Base-by-base conservation (phyloP, 768 basidiomycete genomes). In the Mycena galericulata region DNA sequence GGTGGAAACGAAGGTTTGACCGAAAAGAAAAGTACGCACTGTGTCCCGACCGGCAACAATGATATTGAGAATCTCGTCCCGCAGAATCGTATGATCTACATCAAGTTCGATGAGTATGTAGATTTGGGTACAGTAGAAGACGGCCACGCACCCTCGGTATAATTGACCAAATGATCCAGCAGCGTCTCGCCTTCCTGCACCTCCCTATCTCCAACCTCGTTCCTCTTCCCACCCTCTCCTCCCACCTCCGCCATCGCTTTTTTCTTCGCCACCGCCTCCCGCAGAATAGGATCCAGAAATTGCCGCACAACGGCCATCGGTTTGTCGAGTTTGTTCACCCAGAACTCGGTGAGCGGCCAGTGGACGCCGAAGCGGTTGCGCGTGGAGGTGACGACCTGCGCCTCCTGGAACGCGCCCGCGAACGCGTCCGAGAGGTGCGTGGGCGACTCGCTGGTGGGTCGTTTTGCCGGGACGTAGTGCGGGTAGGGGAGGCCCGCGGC, bases 341-440 rank as follows among this genome's bases (percentile, higher is more conserved):
- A 86, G 50, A 89, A 84, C 74, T 91, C 89, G 4, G 73, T 58
- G 11, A 90, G 73, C 3, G 86, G 85, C 89, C 89, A 90, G 17
- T 81, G 73, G 26, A 60, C 67, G 8, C 88, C 86, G 20, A 82
- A 74, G 11, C 83, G 78, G 14, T 75, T 64, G 18, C 89, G 82
- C 34, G 76, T 67, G 2, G 85, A 72, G 2, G 81, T 80, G 27
- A 77, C 72, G 3, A 74, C 70, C 74, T 90, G 89, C 5, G 85
- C 86, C 56, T 82, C 77, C 18, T 80, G 75, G 72, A 91, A 90
- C 0, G 89, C 85, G 32, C 76, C 72, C 2, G 84, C 80, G 72
- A 90, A 89, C 27, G 56, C 68, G 30, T 76, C 49, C 12, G 67
- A 30, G 15, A 46, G 46, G 53, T 67, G 53, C 34, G 45, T 27